phyloP scores from a whole-genome alignment of 192 early-diverging fungal genomes.

The Linnemannia elongata region DNA sequence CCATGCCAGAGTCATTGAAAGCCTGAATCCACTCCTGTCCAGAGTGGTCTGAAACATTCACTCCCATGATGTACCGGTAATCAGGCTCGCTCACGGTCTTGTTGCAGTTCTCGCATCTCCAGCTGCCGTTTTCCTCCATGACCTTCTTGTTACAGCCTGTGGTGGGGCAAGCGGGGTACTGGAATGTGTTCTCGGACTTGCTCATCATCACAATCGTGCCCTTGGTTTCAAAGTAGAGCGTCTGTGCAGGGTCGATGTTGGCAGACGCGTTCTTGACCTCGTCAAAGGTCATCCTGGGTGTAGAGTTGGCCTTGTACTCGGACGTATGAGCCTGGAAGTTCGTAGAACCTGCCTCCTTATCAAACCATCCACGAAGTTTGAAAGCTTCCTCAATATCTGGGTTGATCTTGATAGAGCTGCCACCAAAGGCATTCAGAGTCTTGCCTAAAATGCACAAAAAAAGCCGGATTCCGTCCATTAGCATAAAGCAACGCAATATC shows the following conservation, averaged over 20 bases:
- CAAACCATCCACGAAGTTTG: conserved; percentile 41
- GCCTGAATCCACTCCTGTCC: conserved; percentile 85
- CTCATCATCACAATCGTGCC: conserved; percentile 81
- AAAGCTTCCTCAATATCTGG: conserved; percentile 39
- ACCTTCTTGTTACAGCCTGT: conserved; percentile 93
- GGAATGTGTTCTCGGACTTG: conserved; percentile 70
- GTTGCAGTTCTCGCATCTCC: conserved; percentile 95
- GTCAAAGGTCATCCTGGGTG: conserved; percentile 43
- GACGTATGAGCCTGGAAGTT: conserved; percentile 44
- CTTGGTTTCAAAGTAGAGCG: conserved; percentile 81
- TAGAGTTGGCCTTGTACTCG: conserved; percentile 20
- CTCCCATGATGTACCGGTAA: conserved; percentile 86
- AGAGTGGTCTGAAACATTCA: conserved; percentile 81
- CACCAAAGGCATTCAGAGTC: conserved; percentile 43
- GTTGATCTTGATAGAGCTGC: conserved; percentile 40
- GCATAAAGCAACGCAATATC: neutral
- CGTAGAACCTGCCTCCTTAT: conserved; percentile 23
- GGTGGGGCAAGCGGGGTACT: conserved; percentile 90
- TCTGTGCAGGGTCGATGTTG: conserved; percentile 50
- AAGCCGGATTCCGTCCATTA: neutral
- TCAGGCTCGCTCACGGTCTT: conserved; percentile 75
- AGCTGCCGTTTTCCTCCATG: conserved; percentile 70
- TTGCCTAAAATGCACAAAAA: conserved; percentile 22
- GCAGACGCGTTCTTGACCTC: conserved; percentile 26
- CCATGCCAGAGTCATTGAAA: conserved; percentile 87